Evolutionary conservation across 306 rosid species (phyloP), one percentile per base, ranked within the genome.

Genomic region (Vachellia collinsii): DNA sequence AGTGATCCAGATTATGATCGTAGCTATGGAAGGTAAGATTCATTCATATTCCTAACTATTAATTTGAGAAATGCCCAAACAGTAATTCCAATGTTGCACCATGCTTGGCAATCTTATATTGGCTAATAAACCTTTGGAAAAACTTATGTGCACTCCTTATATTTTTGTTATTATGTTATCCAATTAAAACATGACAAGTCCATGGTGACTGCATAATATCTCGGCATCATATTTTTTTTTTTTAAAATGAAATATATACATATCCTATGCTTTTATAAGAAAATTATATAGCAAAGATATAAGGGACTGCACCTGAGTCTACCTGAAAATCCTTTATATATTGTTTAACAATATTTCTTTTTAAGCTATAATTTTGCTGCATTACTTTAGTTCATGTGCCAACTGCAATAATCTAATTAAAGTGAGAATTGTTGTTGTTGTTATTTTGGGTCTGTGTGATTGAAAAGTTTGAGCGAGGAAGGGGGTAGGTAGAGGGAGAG

Each of bases 1-100:
- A 89, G 85, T 41, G 98, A 94, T 80, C 97, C 98, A 41, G 97
- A 94, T 86, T 94, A 94, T 88, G 97, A 94, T 79, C 90, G 97
- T 71, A 94, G 89, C 84, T 94, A 94, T 69, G 83, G 87, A 78
- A 94, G 97, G 97, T 94, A 80, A 66, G 73, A 78, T 70, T 76
- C 36, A 90, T 77, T 37, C 72, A 54, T 71, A 13, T 56, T 5
- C 36, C 20, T 59, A 22, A 25, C 41, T 34, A 34, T 22, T 46
- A 63, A 61, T 16, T 66, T 58, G 47, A 64, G 85, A 63, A 43
- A 11, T 70, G 11, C 75, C 54, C 25, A 4, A 65, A 63, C 58
- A 74, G 77, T 79, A 43, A 47, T 79, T 48, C 29, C 9, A 5
- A 16, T 4, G 41, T 62, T 53, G 79, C 75, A 54, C 63, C 76